Base-by-base conservation (phyloP, 148 eudicot species). In the Rhododendron henanense region DNA sequence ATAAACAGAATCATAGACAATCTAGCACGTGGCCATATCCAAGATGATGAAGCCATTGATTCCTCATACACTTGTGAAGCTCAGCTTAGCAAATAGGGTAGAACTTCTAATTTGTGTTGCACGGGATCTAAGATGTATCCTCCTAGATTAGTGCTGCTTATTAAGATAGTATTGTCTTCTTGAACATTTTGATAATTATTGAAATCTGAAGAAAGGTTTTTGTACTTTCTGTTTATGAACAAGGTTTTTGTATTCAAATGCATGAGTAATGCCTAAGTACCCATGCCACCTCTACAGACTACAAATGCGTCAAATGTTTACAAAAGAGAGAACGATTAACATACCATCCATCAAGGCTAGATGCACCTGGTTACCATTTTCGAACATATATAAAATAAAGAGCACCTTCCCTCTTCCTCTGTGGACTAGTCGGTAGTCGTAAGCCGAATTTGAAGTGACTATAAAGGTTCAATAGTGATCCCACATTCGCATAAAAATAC, bases 21-120 rank as follows among this genome's bases (percentile, higher is more conserved):
- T 61, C 35, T 55, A 48, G 48, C 87, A 59, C 11, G 50, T 35
- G 28, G 45, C 74, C 39, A 81, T 59, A 21, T 25, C 33, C 18
- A 7, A n/a, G 83, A 31, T 48, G 86, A 88, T 44, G 84, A 59
- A 83, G 25, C 4, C 14, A 48, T 11, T 19, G 87, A 87, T 37
- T 84, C 82, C 31, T 79, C 53, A 6, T 47, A 21, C 18, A 71
- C 55, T 85, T 39, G 83, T 11, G 85, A 55, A 69, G 81, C 79
- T 71, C 61, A 87, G 77, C 53, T 80, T 13, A 63, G 73, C 74
- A 61, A 82, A 63, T 85, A 81, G 85, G 57, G 71, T 67, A 86
- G 50, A 87, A 14, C 59, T 69, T 28, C 35, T 10, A 11, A 28
- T 31, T 15, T 9, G 10, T 25, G 35, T 18, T 47, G 44, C 21